phyloP scores from a whole-genome alignment of 225 moss, liverwort and hornwort species.

The Climacium dendroides region DNA sequence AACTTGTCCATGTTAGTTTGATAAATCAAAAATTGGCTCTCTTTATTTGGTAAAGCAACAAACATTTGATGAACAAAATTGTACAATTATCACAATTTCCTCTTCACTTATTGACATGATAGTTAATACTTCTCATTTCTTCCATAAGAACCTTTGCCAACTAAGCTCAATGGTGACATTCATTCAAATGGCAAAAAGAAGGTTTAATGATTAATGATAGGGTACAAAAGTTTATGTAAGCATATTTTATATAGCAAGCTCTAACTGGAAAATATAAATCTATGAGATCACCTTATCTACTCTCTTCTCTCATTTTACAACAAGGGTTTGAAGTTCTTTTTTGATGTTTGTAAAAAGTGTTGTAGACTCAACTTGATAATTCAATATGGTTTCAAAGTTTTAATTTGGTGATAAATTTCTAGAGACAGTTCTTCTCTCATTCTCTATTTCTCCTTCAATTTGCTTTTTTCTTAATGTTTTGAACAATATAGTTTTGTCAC shows the following conservation, averaged over 20 bases:
- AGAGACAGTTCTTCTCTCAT: fast-evolving
- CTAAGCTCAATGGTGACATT: fast-evolving
- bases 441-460: background rate
- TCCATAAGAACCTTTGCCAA: background rate
- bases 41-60: fast-evolving
- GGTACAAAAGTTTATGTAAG: background rate
- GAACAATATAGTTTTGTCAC: background rate
- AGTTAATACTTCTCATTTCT: background rate
- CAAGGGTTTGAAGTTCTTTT: background rate
- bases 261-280: background rate
- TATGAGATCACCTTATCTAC: background rate
- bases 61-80: background rate
- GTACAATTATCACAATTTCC: fast-evolving
- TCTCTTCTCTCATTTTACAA: background rate
- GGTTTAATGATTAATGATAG: background rate
- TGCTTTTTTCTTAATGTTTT: background rate
- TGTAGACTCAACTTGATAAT: background rate
- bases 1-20: background rate
- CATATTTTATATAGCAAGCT: fast-evolving
- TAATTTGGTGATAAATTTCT: fast-evolving
- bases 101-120: background rate
- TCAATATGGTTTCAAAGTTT: too few relatives aligned
- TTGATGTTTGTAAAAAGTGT: background rate
- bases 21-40: background rate
- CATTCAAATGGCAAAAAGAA: background rate